phyloP scores from a whole-genome alignment of 768 basidiomycete genomes.

The Suillus decipiens region DNA sequence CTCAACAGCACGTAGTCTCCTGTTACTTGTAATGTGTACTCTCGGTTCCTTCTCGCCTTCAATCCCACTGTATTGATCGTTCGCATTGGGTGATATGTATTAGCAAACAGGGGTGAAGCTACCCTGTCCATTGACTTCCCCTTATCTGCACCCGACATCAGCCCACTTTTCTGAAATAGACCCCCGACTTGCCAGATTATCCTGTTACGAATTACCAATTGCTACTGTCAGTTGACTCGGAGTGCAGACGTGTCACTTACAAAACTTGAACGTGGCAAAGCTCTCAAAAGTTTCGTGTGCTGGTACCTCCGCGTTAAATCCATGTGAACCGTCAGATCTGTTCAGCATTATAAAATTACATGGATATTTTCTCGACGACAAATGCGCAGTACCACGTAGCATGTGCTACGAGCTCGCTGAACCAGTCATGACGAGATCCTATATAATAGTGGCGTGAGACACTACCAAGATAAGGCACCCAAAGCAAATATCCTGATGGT shows the following conservation, averaged over 20 bases:
- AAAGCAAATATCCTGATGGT: not conserved
- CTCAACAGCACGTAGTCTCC: not conserved
- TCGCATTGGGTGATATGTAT: not conserved
- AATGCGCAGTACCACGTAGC: not conserved
- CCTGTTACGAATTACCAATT: not conserved
- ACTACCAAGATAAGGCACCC: conserved; percentile 17
- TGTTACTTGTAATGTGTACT: not conserved
- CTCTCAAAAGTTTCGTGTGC: not conserved
- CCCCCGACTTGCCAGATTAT: not conserved
- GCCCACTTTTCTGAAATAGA: not conserved
- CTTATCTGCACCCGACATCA: not conserved
- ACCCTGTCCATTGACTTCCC: not conserved
- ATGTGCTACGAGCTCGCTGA: not conserved
- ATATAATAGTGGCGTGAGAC: conserved; percentile 14
- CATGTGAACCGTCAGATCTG: not conserved
- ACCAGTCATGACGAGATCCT: not conserved
- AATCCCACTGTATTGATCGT: not conserved
- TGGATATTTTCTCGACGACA: not conserved
- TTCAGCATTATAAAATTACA: not conserved
- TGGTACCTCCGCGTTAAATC: not conserved
- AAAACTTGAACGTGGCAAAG: conserved; percentile 1
- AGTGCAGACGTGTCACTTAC: not conserved
- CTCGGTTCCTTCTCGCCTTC: not conserved
- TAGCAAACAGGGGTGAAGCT: not conserved
- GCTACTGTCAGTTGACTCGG: not conserved